A percentile compares a stretch with the other conserved stretches of the same genome.
These are phyloP conservation scores for Coprinellus micaceus DNA, from an alignment of 768 basidiomycete genomes.

Conservation along the genomic window DNA sequence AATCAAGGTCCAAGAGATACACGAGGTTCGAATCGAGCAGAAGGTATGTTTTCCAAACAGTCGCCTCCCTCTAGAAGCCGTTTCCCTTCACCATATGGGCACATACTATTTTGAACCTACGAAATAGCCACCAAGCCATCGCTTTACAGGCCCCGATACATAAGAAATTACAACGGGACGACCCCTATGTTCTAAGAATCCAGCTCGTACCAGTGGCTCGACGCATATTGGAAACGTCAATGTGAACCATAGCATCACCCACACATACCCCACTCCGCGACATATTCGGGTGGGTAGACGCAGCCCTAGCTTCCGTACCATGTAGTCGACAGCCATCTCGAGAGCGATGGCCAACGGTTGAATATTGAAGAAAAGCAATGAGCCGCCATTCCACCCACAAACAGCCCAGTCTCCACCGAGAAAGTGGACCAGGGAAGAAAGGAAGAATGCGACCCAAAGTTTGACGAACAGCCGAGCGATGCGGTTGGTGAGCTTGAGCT, in stretches of 20 bases:
- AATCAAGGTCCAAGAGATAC: too few species aligned
- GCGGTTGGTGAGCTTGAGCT: slow-evolving; percentile 15
- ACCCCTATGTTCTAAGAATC: background rate
- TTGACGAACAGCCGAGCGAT: slow-evolving; percentile 10
- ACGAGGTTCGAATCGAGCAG: too few species aligned
- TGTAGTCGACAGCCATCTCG: slow-evolving; percentile 18
- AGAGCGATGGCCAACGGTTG: slow-evolving; percentile 27
- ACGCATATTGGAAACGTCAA: slow-evolving; percentile 3
- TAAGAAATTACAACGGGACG: too few species aligned
- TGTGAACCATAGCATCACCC: slow-evolving; percentile 13
- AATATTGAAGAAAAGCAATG: slow-evolving; percentile 27
- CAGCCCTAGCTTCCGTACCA: slow-evolving; percentile 2
- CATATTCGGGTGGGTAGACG: background rate
- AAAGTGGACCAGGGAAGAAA: slow-evolving; percentile 28
- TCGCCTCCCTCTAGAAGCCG: too few species aligned
- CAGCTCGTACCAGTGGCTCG: slow-evolving; percentile 8
- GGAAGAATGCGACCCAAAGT: slow-evolving; percentile 22
- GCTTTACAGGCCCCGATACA: too few species aligned
- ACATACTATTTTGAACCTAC: too few species aligned
- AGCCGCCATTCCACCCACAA: slow-evolving; percentile 15
- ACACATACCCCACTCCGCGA: slow-evolving; percentile 10
- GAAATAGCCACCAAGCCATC: too few species aligned
- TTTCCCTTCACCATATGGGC: too few species aligned
- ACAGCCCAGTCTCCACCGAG: slow-evolving; percentile 27
- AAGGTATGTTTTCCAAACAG: too few species aligned